phyloP scores from a whole-genome alignment of 2,329 filamentous ascomycete species.

The Alternaria incomplexa region DNA sequence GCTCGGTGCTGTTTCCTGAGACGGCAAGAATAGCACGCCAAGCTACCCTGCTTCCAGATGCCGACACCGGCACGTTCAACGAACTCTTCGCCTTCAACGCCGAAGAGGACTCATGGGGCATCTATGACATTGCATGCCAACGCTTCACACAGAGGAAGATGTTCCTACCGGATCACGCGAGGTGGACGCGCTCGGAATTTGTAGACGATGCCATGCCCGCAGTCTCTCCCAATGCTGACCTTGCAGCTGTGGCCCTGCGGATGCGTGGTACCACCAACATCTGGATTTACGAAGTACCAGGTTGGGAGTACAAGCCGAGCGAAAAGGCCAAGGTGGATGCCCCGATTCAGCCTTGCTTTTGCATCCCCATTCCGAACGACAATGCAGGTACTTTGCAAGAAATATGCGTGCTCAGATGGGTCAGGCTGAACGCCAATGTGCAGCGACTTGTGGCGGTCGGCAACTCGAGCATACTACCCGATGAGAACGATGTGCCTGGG shows the following conservation, averaged over 20 bases:
- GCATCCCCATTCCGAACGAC: constrained; percentile 43
- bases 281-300: constrained; percentile 49
- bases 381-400: constrained; percentile 43
- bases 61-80: constrained; percentile 46
- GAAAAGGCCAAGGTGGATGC: constrained; percentile 33
- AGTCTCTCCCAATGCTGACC: constrained; percentile 46
- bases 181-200: constrained; percentile 48
- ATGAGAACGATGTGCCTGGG: constrained; percentile 33
- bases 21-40: constrained; percentile 47
- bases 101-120: constrained; percentile 49
- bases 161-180: constrained; percentile 47
- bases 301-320: constrained; percentile 41
- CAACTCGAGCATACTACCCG: constrained; percentile 36
- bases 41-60: constrained; percentile 48
- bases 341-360: constrained; percentile 47
- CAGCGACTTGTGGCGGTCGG: constrained; percentile 49
- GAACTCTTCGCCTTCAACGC: constrained; percentile 51
- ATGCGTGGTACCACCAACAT: constrained; percentile 48
- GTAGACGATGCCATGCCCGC: constrained; percentile 51
- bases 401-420: constrained; percentile 46
- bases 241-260: constrained; percentile 47
- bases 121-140: constrained; percentile 48
- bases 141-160: constrained; percentile 49
- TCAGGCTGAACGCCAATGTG: constrained; percentile 33
- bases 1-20: constrained; percentile 50